Conservation (phyloP, 768 basidiomycete species). For the Suillus brevipes region DNA sequence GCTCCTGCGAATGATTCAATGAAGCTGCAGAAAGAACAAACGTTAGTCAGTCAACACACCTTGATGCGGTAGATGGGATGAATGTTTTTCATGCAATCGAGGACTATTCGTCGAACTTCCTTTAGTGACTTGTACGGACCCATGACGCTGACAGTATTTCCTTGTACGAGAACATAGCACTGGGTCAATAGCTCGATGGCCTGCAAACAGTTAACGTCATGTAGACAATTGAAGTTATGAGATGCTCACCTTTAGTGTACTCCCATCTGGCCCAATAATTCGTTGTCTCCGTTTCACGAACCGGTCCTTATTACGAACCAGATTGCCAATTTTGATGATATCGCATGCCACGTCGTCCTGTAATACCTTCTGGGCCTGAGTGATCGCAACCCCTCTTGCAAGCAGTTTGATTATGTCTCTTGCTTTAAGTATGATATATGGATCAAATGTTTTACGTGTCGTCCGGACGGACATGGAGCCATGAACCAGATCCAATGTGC, state of each 20-base stretch:
- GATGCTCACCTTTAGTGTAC: slow-evolving; percentile 81
- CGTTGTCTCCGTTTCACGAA: slow-evolving; percentile 96
- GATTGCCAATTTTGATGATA: slow-evolving; percentile 95
- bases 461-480: slow-evolving; percentile 98
- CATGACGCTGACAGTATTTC: slow-evolving; percentile 98
- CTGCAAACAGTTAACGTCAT: slow-evolving; percentile 42
- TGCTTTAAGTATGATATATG: slow-evolving; percentile 94
- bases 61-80: slow-evolving; percentile 99
- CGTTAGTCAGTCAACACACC: slow-evolving; percentile 39
- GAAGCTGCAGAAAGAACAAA: background rate
- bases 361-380: slow-evolving; percentile 85
- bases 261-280: slow-evolving; percentile 96
- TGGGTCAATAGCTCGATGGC: slow-evolving; percentile 95
- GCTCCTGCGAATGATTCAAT: slow-evolving; percentile 56
- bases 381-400: slow-evolving; percentile 85
- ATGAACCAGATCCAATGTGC: slow-evolving; percentile 91
- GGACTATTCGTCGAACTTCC: slow-evolving; percentile 92
- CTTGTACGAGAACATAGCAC: slow-evolving; percentile 97
- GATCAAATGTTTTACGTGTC: slow-evolving; percentile 96
- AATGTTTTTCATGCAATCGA: slow-evolving; percentile 99
- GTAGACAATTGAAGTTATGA: background rate
- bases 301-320: slow-evolving; percentile 93
- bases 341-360: slow-evolving; percentile 92
- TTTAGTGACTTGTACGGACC: slow-evolving; percentile 94
- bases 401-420: slow-evolving; percentile 95